Evolutionary conservation across 768 basidiomycete species (phyloP).

Genomic region (Kwoniella sp.): DNA sequence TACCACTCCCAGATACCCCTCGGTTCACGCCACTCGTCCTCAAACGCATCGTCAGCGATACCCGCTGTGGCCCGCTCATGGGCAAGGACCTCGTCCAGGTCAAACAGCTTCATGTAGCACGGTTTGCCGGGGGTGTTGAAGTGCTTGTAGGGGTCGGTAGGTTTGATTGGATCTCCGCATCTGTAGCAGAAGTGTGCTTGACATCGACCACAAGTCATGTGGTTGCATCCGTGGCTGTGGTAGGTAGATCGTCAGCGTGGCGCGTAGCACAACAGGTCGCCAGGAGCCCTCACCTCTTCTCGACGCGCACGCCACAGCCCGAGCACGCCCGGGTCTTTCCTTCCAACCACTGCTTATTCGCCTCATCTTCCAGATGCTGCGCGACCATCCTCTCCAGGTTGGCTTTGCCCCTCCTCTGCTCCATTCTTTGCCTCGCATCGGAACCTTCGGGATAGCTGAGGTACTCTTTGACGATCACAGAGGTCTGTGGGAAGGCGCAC

Average conservation of each 20-base stretch:
- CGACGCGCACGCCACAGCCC: constrained; percentile 66
- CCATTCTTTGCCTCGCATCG: constrained; percentile 56
- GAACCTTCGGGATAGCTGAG: constrained; percentile 59
- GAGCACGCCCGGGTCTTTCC: constrained; percentile 63
- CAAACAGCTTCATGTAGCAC: constrained; percentile 48
- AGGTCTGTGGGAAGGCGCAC: constrained; percentile 67
- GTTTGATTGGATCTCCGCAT: constrained; percentile 27
- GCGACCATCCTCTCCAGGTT: constrained; percentile 62
- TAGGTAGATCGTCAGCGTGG: not conserved
- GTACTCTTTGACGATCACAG: constrained; percentile 65
- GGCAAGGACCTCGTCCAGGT: constrained; percentile 44
- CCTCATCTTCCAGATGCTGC: constrained; percentile 66
- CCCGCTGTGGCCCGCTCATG: constrained; percentile 40
- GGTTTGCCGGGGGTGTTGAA: constrained; percentile 32
- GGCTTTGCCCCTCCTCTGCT: constrained; percentile 61
- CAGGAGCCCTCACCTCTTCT: constrained; percentile 53
- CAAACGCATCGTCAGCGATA: not conserved
- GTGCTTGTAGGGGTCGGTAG: constrained; percentile 46
- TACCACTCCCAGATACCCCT: constrained; percentile 22
- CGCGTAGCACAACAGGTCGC: not conserved
- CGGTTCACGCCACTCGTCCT: constrained; percentile 14
- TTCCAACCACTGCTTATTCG: constrained; percentile 70
- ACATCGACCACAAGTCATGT: constrained; percentile 58
- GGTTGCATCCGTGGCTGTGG: constrained; percentile 66
- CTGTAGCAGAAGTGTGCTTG: constrained; percentile 38